Conservation (phyloP, 805 yeast species). For the Kuraishia hungarica region DNA sequence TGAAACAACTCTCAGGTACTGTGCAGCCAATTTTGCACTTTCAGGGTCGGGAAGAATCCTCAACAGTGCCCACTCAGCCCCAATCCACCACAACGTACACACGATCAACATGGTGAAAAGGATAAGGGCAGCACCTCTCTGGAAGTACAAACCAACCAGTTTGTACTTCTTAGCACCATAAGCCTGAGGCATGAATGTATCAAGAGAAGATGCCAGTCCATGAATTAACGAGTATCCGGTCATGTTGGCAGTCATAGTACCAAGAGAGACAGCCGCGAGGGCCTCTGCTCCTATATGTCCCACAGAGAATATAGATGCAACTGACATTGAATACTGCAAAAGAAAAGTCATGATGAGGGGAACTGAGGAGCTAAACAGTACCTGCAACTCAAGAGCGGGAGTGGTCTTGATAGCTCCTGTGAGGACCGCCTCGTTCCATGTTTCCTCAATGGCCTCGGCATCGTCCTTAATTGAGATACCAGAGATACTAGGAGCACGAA, state of each 20-base stretch:
- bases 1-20: conserved; percentile 34
- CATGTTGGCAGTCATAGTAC: conserved; percentile 47
- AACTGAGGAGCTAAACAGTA: conserved; percentile 29
- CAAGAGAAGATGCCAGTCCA: conserved; percentile 49
- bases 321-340: conserved; percentile 58
- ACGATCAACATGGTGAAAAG: conserved; percentile 44
- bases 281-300: conserved; percentile 55
- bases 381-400: conserved; percentile 12
- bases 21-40: conserved; percentile 38
- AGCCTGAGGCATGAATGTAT: conserved; percentile 54
- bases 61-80: conserved; percentile 33
- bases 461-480: conserved; percentile 9
- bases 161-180: conserved; percentile 44
- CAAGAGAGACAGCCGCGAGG: conserved; percentile 50
- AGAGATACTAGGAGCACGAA: conserved; percentile 6
- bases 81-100: conserved; percentile 46
- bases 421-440: conserved; percentile 5
- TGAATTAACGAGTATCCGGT: conserved; percentile 48
- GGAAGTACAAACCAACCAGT: conserved; percentile 41
- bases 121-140: conserved; percentile 41
- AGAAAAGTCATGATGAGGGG: conserved; percentile 46
- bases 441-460: conserved; percentile 17
- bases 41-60: conserved; percentile 36
- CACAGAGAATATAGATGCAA: conserved; percentile 68
- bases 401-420: conserved; percentile 4